These are phyloP conservation scores for Beauveria caledonica DNA, from an alignment of 2,329 filamentous ascomycete species.

Conservation along the genomic window DNA sequence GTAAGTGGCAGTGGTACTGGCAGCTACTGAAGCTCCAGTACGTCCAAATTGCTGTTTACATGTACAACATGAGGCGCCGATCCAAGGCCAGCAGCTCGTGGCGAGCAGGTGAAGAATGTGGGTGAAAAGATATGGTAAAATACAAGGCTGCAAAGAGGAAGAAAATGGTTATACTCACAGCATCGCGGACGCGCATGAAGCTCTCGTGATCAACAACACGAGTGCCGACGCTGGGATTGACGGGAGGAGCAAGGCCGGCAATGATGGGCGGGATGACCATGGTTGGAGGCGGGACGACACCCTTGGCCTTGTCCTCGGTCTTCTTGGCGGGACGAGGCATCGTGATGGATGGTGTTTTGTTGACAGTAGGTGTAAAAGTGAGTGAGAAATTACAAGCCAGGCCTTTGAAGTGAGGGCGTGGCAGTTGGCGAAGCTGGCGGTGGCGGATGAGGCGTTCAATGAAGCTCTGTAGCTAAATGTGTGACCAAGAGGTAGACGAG, in stretches of 20 bases:
- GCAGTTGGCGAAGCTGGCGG: background rate
- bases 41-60: constrained; percentile 2
- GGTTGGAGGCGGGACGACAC: constrained; percentile 28
- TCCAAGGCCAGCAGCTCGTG: background rate
- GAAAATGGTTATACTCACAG: constrained; percentile 49
- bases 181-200: constrained; percentile 73
- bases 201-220: constrained; percentile 59
- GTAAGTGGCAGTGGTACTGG: background rate
- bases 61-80: background rate
- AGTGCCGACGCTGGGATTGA: constrained; percentile 1
- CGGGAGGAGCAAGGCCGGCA: constrained; percentile 18
- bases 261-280: constrained; percentile 30
- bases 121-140: background rate
- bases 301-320: constrained; percentile 30
- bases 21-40: background rate
- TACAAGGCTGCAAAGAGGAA: constrained; percentile 10
- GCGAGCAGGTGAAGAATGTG: background rate
- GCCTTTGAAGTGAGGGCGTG: background rate
- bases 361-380: constrained; percentile 12
- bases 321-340: constrained; percentile 42
- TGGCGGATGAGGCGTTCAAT: background rate
- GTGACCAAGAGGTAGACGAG: background rate
- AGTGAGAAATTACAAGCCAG: background rate
- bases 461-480: background rate
- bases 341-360: constrained; percentile 17